A percentile compares a stretch with the other conserved stretches of the same genome.
phyloP scores from a whole-genome alignment of 352 stramenopile species.

The Phytophthora boehmeriae region DNA sequence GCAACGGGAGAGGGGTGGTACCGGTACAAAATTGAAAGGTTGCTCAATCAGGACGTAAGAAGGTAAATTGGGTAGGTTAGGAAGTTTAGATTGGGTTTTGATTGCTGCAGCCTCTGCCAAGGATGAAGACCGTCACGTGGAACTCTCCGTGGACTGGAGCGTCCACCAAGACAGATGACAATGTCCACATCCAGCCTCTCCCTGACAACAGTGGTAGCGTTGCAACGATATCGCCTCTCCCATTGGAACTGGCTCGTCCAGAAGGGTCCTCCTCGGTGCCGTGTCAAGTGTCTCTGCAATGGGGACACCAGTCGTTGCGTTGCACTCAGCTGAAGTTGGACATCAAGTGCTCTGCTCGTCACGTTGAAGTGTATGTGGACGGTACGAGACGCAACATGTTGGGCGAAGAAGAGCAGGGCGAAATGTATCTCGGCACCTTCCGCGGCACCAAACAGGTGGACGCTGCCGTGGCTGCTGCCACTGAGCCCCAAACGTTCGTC shows the following conservation, averaged over 20 bases:
- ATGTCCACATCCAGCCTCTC: constrained; percentile 13
- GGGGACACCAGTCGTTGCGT: constrained; percentile 36
- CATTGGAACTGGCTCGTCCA: constrained; percentile 28
- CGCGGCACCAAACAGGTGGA: constrained; percentile 39
- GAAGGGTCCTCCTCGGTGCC: constrained; percentile 8
- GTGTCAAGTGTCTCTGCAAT: constrained; percentile 59
- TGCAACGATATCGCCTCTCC: constrained; percentile 19
- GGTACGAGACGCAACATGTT: constrained; percentile 59
- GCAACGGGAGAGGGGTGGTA: no score
- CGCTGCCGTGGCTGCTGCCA: not conserved
- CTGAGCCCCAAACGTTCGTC: constrained; percentile 39
- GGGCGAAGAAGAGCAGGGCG: constrained; percentile 59
- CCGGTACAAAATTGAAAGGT: no score
- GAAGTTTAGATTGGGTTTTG: no score
- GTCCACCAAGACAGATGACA: not conserved
- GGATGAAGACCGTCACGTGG: constrained; percentile 30
- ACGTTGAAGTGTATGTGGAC: constrained; percentile 70
- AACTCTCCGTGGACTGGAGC: constrained; percentile 23
- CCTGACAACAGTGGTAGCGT: constrained; percentile 4
- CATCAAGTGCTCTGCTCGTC: constrained; percentile 63
- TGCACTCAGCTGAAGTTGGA: constrained; percentile 59
- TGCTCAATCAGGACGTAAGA: no score
- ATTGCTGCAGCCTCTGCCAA: no score
- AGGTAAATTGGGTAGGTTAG: no score
- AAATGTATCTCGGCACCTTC: constrained; percentile 80